phyloP scores from a whole-genome alignment of 169 alveolate genomes.

The Plasmodium blacklocki region DNA sequence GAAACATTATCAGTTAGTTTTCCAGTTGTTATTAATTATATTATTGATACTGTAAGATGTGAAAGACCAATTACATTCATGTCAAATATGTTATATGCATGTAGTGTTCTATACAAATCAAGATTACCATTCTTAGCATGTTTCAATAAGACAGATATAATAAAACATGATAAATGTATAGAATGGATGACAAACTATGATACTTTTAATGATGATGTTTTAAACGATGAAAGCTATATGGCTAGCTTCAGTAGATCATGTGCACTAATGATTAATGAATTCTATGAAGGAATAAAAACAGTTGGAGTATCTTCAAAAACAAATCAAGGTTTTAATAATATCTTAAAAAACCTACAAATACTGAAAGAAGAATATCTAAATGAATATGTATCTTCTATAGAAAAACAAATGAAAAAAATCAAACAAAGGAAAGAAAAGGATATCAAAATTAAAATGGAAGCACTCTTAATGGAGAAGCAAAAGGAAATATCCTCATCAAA shows the following conservation, averaged over 20 bases:
- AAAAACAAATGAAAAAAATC: constrained; percentile 77
- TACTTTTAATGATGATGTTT: constrained; percentile 89
- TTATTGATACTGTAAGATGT: constrained; percentile 96
- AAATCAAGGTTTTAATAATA: constrained; percentile 90
- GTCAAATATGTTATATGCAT: constrained; percentile 98
- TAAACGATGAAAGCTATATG: constrained; percentile 91
- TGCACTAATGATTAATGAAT: constrained; percentile 93
- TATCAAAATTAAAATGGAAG: constrained; percentile 77
- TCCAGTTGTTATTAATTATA: constrained; percentile 94
- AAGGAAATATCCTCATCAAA: constrained; percentile 78
- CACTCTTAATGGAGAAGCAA: constrained; percentile 47
- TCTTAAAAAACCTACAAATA: constrained; percentile 79
- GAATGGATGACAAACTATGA: constrained; percentile 95
- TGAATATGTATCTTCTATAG: constrained; percentile 74
- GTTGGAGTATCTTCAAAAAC: constrained; percentile 90
- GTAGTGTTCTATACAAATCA: constrained; percentile 95
- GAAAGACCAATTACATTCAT: constrained; percentile 96
- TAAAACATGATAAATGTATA: constrained; percentile 79
- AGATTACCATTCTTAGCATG: constrained; percentile 94
- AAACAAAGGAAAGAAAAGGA: constrained; percentile 75
- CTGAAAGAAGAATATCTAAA: constrained; percentile 84
- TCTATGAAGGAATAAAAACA: constrained; percentile 86
- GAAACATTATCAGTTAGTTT: constrained; percentile 94
- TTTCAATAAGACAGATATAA: constrained; percentile 96
- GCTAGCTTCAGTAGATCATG: constrained; percentile 92